A percentile compares a stretch with the other conserved stretches of the same genome.
Conservation (phyloP, 805 yeast species). For the Debaryomyces tyrocola region DNA sequence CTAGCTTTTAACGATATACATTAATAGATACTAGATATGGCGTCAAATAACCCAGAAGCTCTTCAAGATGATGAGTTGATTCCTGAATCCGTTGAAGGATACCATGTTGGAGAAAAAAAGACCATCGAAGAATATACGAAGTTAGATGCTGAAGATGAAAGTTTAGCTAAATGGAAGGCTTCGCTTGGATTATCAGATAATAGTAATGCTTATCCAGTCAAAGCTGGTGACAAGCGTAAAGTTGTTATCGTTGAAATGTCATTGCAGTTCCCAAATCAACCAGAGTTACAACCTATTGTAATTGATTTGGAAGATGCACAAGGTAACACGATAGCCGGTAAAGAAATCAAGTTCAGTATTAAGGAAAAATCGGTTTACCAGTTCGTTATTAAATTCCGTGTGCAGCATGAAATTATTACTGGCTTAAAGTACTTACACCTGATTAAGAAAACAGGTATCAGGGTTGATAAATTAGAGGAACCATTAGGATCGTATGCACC, state of each 20-base stretch:
- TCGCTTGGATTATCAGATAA: slow-evolving; percentile 74
- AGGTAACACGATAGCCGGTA: slow-evolving; percentile 54
- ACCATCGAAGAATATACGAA: slow-evolving; percentile 80
- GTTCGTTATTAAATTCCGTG: slow-evolving; percentile 71
- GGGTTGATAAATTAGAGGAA: slow-evolving; percentile 83
- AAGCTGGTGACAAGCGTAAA: slow-evolving; percentile 68
- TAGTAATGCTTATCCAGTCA: slow-evolving; percentile 55
- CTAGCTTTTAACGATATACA: background rate
- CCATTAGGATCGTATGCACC: slow-evolving; percentile 93
- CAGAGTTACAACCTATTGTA: slow-evolving; percentile 57
- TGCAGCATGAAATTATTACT: slow-evolving; percentile 88
- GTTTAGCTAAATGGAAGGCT: slow-evolving; percentile 87
- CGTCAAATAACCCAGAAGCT: slow-evolving; percentile 5
- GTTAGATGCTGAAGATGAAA: slow-evolving; percentile 87
- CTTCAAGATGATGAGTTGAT: slow-evolving; percentile 52
- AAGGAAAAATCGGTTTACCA: slow-evolving; percentile 77
- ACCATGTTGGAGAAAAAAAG: slow-evolving; percentile 67
- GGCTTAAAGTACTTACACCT: slow-evolving; percentile 85
- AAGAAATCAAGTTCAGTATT: slow-evolving; percentile 68
- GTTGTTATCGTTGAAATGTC: slow-evolving; percentile 82
- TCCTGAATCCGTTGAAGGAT: slow-evolving; percentile 64
- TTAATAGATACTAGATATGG: slow-evolving; percentile 1
- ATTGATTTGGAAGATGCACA: slow-evolving; percentile 63
- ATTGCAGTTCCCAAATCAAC: slow-evolving; percentile 61
- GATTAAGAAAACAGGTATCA: slow-evolving; percentile 83